These are phyloP conservation scores for Bromus sterilis DNA, from an alignment of 176 grass and related monocot genomes.

Conservation along the genomic window DNA sequence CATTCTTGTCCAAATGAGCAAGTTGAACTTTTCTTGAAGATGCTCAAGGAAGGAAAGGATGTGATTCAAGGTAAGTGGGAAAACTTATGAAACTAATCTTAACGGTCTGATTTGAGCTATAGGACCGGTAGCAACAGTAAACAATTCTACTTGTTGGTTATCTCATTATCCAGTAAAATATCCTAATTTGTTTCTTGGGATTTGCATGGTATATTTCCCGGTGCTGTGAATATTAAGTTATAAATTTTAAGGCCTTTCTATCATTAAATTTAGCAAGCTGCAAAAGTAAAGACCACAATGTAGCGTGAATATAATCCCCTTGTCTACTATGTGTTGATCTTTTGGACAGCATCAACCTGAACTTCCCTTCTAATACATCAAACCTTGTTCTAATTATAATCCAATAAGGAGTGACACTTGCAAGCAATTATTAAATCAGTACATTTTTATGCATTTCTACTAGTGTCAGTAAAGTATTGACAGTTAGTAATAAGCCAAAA, in stretches of 20 bases:
- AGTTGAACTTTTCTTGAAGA: conserved; percentile 81
- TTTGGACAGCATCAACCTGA: not conserved
- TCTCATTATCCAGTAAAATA: not conserved
- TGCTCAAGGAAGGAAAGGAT: conserved; percentile 88
- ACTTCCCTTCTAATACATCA: not conserved
- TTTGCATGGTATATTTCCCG: conserved; percentile 38
- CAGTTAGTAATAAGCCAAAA: not conserved
- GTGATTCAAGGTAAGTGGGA: conserved; percentile 80
- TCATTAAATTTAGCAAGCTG: not conserved
- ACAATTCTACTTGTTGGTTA: not conserved
- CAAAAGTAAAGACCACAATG: not conserved
- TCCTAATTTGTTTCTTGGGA: conserved; percentile 25
- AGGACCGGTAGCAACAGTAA: not conserved
- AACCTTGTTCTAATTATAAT: not conserved
- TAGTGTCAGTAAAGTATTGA: not conserved
- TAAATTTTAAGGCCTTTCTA: not conserved
- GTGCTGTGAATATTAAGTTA: conserved; percentile 4
- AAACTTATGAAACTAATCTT: not conserved
- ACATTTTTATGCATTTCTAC: not conserved
- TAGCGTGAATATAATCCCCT: not conserved
- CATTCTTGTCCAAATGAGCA: conserved; percentile 15
- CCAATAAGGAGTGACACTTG: not conserved
- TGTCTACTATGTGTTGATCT: not conserved
- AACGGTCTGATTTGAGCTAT: not conserved
- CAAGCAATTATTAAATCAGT: not conserved